phyloP scores from a whole-genome alignment of 2,329 filamentous ascomycete species.

The Alternaria solani region DNA sequence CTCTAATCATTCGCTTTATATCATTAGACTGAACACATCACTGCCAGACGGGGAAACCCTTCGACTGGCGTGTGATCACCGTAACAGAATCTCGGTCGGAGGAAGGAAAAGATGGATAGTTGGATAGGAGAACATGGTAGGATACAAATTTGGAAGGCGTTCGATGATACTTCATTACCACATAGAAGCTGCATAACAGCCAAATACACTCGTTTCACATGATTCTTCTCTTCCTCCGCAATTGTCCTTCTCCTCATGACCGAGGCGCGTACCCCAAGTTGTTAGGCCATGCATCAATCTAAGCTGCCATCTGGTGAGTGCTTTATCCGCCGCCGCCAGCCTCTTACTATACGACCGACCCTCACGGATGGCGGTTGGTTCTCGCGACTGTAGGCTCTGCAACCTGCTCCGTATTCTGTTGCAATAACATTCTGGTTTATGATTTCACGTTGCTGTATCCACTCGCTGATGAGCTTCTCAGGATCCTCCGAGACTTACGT shows the following conservation, averaged over 20 bases:
- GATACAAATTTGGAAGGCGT: background rate
- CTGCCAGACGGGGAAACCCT: background rate
- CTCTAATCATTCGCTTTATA: background rate
- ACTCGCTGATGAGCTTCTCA: background rate
- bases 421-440: background rate
- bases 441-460: background rate
- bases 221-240: background rate
- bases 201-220: conserved; percentile 1
- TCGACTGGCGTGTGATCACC: background rate
- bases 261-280: background rate
- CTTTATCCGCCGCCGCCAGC: background rate
- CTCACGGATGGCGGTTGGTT: conserved; percentile 1
- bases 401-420: background rate
- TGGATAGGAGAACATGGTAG: background rate
- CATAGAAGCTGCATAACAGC: conserved; percentile 10
- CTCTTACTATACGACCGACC: background rate
- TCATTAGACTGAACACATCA: background rate
- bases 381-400: conserved; percentile 43
- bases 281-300: background rate
- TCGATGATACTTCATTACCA: background rate
- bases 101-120: background rate
- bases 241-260: rapidly evolving
- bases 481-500: background rate
- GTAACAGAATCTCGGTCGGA: background rate
- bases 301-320: background rate